Conservation (phyloP, 2,329 filamentous ascomycete genomes). For the Elsinoe batatas region DNA sequence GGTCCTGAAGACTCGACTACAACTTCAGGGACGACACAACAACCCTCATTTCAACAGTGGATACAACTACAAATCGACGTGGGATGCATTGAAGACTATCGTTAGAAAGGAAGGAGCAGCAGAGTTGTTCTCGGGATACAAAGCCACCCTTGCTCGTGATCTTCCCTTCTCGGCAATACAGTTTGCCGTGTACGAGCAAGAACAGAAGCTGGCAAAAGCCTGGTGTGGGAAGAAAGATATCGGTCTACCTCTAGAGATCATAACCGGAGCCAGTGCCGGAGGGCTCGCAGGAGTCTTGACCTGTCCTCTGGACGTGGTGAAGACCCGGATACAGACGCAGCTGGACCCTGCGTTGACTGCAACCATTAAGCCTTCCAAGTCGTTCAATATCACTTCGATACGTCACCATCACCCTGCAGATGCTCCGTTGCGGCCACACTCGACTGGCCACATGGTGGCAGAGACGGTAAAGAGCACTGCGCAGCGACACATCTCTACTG, state of each 20-base stretch:
- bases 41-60: conserved; percentile 89
- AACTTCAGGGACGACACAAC: conserved; percentile 89
- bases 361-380: conserved; percentile 17
- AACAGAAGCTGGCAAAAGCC: conserved; percentile 67
- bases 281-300: conserved; percentile 90
- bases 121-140: conserved; percentile 93
- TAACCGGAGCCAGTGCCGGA: conserved; percentile 82
- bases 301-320: conserved; percentile 93
- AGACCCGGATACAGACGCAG: conserved; percentile 92
- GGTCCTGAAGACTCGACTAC: conserved; percentile 91
- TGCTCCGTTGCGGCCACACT: background rate
- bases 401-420: background rate
- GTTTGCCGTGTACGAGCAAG: conserved; percentile 97
- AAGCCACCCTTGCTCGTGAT: conserved; percentile 87
- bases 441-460: background rate
- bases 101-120: conserved; percentile 68
- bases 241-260: conserved; percentile 70
- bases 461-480: conserved; percentile 17
- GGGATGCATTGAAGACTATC: conserved; percentile 79
- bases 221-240: conserved; percentile 77
- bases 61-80: conserved; percentile 86
- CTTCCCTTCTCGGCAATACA: conserved; percentile 92
- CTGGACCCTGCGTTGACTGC: conserved; percentile 46
- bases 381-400: no score
- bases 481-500: conserved; percentile 74